Conservation (phyloP, 306 rosid genomes). For the Ochetophila trinervis region DNA sequence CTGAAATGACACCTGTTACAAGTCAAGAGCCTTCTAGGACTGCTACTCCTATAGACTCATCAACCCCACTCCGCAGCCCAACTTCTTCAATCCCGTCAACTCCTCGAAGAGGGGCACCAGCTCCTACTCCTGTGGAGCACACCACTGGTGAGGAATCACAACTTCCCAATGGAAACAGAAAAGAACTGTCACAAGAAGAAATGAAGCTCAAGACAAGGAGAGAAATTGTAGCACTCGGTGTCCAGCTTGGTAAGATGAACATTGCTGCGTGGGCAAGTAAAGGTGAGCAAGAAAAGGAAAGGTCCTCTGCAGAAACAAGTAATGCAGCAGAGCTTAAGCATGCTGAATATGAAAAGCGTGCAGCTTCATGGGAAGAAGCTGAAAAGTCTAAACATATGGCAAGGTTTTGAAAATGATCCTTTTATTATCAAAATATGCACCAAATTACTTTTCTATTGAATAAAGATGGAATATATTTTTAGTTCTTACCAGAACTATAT, state of each 20-base stretch:
- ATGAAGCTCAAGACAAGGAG: constrained; percentile 77
- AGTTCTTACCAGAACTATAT: neutral
- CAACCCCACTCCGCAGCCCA: constrained; percentile 80
- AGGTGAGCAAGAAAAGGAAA: constrained; percentile 53
- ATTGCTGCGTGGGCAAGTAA: constrained; percentile 97
- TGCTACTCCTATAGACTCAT: constrained; percentile 77
- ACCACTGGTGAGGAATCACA: constrained; percentile 32
- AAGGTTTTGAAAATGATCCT: constrained; percentile 50
- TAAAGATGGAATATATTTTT: neutral
- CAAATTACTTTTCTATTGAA: neutral
- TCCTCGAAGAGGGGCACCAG: constrained; percentile 70
- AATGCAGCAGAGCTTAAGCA: constrained; percentile 43
- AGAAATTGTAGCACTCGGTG: constrained; percentile 88
- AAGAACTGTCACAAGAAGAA: constrained; percentile 77
- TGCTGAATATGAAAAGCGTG: constrained; percentile 72
- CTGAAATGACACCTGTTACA: constrained; percentile 92
- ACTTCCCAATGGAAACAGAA: constrained; percentile 30
- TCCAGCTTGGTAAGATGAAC: constrained; percentile 86
- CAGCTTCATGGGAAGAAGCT: constrained; percentile 84
- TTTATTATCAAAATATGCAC: constrained; percentile 11
- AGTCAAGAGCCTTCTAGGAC: constrained; percentile 95
- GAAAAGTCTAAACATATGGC: constrained; percentile 81
- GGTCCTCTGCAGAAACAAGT: constrained; percentile 27
- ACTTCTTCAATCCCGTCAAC: constrained; percentile 79
- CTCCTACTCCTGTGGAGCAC: constrained; percentile 60